Conservation (phyloP, 2,329 filamentous ascomycete species). For the Phaeosphaeria sp. region DNA sequence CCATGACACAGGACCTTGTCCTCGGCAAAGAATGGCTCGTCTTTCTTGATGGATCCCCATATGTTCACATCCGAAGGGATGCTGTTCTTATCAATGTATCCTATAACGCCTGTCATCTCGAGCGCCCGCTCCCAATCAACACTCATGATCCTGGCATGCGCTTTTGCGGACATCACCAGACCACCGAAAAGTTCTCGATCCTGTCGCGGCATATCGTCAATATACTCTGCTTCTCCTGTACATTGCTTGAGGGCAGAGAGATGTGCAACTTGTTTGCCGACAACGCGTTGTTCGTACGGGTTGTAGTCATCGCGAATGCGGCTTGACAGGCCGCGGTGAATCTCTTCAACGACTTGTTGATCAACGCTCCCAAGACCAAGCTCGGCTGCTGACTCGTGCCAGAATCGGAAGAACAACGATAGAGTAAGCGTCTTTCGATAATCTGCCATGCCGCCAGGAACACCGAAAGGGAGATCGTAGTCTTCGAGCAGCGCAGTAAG, state of each 20-base stretch:
- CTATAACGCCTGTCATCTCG: constrained; percentile 84
- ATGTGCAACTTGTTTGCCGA: constrained; percentile 85
- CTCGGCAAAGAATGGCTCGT: constrained; percentile 91
- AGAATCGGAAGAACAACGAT: constrained; percentile 97
- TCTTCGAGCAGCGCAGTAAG: constrained; percentile 84
- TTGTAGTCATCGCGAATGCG: constrained; percentile 77
- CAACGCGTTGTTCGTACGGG: constrained; percentile 80
- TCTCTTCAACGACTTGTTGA: constrained; percentile 75
- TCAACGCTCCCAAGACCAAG: constrained; percentile 66
- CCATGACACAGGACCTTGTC: constrained; percentile 85
- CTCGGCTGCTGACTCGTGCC: constrained; percentile 79
- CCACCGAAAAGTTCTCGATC: constrained; percentile 88
- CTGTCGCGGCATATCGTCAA: constrained; percentile 85
- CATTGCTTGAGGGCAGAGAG: constrained; percentile 90
- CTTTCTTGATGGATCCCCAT: constrained; percentile 82
- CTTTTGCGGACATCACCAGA: constrained; percentile 83
- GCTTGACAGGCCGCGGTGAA: constrained; percentile 80
- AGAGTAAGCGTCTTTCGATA: constrained; percentile 88
- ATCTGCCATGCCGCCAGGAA: constrained; percentile 95
- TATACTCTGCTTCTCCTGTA: constrained; percentile 92
- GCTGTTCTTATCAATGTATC: constrained; percentile 82
- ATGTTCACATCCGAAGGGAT: constrained; percentile 82
- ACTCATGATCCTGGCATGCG: constrained; percentile 83
- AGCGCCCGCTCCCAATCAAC: constrained; percentile 78
- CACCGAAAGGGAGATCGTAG: constrained; percentile 84